Conservation (phyloP, 768 basidiomycete species). For the Holtermanniella nyarrowii region DNA sequence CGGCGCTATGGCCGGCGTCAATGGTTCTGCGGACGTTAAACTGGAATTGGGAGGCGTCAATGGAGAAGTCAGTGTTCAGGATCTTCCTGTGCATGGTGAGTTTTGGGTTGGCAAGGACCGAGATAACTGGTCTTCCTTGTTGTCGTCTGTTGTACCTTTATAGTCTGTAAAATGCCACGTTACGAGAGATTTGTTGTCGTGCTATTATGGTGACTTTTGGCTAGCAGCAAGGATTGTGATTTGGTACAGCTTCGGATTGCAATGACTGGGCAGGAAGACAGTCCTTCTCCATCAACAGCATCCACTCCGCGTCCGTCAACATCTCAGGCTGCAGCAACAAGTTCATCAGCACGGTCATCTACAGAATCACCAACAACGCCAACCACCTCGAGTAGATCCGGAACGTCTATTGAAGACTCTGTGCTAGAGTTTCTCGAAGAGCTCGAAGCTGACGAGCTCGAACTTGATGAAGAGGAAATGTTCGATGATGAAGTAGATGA, state of each 20-base stretch:
- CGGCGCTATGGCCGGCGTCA: conserved; percentile 38
- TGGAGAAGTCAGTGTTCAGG: conserved; percentile 19
- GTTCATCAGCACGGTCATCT: too few species aligned
- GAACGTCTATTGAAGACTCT: background rate
- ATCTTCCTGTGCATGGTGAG: conserved; percentile 26
- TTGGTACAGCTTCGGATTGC: too few species aligned
- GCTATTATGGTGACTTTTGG: too few species aligned
- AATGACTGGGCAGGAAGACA: too few species aligned
- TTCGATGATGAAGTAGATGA: conserved; percentile 5
- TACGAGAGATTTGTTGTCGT: too few species aligned
- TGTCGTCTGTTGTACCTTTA: too few species aligned
- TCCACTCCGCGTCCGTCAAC: too few species aligned
- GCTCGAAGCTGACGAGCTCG: conserved; percentile 9
- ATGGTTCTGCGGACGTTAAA: conserved; percentile 29
- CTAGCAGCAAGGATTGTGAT: too few species aligned
- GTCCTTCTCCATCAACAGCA: too few species aligned
- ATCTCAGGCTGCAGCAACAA: too few species aligned
- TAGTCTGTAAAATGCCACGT: too few species aligned
- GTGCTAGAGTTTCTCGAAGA: conserved; percentile 9
- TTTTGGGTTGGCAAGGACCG: conserved; percentile 31
- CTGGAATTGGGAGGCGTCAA: conserved; percentile 25
- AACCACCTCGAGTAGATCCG: background rate
- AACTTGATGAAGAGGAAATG: conserved; percentile 4
- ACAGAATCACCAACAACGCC: background rate
- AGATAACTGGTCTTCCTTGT: too few species aligned